Evolutionary conservation across 257 asterid species (phyloP).

Genomic region (Nicotiana paniculata): DNA sequence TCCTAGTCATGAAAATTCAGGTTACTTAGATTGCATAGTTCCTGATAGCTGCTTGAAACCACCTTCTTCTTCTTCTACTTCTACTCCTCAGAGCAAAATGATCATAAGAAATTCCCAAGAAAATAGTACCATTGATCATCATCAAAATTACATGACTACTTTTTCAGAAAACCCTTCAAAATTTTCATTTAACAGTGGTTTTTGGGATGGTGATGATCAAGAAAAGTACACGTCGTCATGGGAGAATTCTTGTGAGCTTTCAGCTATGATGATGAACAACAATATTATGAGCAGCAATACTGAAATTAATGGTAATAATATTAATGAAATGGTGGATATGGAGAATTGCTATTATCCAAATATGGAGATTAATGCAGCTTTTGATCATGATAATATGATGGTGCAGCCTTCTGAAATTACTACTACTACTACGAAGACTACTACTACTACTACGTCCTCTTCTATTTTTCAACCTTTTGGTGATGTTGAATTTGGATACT

Average conservation of each 20-base stretch:
- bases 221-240: constrained; percentile 23
- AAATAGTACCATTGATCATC: not conserved
- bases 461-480: constrained; percentile 37
- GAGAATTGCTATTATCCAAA: constrained; percentile 8
- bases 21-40: constrained; percentile 83
- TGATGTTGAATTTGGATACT: constrained; percentile 45
- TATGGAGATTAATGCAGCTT: constrained; percentile 12
- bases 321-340: not conserved
- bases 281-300: constrained; percentile 17
- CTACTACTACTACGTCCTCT: constrained; percentile 25
- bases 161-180: constrained; percentile 17
- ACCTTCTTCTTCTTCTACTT: constrained; percentile 6
- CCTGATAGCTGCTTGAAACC: constrained; percentile 78
- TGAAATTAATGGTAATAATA: not conserved
- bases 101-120: not conserved
- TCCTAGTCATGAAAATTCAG: constrained; percentile 28
- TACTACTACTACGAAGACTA: not conserved
- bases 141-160: not conserved
- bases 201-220: constrained; percentile 22
- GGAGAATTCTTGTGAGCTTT: constrained; percentile 61
- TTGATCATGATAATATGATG: constrained; percentile 14
- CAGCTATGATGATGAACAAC: constrained; percentile 45
- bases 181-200: constrained; percentile 16
- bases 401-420: constrained; percentile 16
- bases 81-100: not conserved